Base-by-base conservation (phyloP, 2,329 filamentous ascomycete genomes). In the Pyricularia grisea region DNA sequence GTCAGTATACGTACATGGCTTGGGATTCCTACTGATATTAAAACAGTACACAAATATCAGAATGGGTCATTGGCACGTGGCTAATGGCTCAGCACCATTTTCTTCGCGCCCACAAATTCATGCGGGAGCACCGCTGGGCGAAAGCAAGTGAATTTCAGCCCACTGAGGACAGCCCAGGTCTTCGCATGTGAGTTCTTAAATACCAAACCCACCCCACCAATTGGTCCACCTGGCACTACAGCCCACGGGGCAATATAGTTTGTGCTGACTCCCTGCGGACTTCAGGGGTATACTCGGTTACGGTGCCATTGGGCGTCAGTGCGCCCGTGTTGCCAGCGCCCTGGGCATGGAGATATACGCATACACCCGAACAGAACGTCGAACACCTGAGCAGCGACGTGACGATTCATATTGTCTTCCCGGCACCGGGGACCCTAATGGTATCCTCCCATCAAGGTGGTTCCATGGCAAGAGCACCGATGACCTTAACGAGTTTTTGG, bases 321-420 rank as follows among this genome's bases (percentile, higher is more conserved):
- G 79, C 4, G 85, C 84, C 3, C 81, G 83, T 10, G 83, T 92
- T 3, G 85, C 85, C 12, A 82, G 82, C 17, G 88, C 89, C 2
- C 77, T 92, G 73, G 92, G 91, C 23, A 89, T 92, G 84, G 82
- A 87, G 31, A 86, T 94, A 0, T 82, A 93, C 75, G 92, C 91
- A 0, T 93, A 91, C 79, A 94, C 91, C 0, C 88, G 91, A 0
- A 87, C 86, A 30, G 85, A 90, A 0, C 88, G 90, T n/a, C 76
- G 81, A 10, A 92, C 90, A 0, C 84, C 88, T 0, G 88, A 88
- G 68, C 90, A 88, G 1, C 85, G 85, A 64, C 81, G 78, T 31
- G 91, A 94, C 77, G 76, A 79, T 17, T 85, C 87, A 6, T 94
- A 90, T 78, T 85, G 89, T 42, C 87, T 92, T 0, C 87, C 88